phyloP scores from a whole-genome alignment of 2,329 filamentous ascomycete species.

The Metarhizium brunneum region DNA sequence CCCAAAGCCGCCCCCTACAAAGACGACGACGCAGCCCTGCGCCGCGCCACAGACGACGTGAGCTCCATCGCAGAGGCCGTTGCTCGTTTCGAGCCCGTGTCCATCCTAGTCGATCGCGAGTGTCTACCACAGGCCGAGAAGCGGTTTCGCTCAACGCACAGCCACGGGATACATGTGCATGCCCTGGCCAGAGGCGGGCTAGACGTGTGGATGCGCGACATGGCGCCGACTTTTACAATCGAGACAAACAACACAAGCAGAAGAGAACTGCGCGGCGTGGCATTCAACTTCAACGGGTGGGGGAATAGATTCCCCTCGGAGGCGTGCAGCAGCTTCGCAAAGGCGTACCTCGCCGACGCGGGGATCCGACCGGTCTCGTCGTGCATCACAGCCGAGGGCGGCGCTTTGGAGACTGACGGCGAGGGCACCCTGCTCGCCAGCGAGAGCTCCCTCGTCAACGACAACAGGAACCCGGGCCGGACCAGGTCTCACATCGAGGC shows the following conservation, averaged over 20 bases:
- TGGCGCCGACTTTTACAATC: slow-evolving; percentile 16
- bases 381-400: slow-evolving; percentile 13
- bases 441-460: slow-evolving; percentile 19
- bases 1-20: too few relatives aligned
- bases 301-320: slow-evolving; percentile 11
- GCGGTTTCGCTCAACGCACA: not conserved
- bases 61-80: slow-evolving; percentile 14
- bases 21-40: too few relatives aligned
- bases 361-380: not conserved
- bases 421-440: slow-evolving; percentile 18
- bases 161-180: too few relatives aligned
- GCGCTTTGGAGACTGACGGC: slow-evolving; percentile 18
- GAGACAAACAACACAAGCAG: not conserved
- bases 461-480: slow-evolving; percentile 17
- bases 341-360: slow-evolving; percentile 1
- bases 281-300: slow-evolving; percentile 21
- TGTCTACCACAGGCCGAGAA: slow-evolving; percentile 7
- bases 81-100: slow-evolving; percentile 17
- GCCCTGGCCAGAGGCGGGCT: not conserved
- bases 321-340: slow-evolving; percentile 8
- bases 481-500: slow-evolving; percentile 12
- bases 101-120: slow-evolving; percentile 10
- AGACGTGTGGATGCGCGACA: slow-evolving; percentile 21
- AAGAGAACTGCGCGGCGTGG: slow-evolving; percentile 8
- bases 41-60: too few relatives aligned